A percentile compares a stretch with the other conserved stretches of the same genome.
These are phyloP conservation scores for Macrocystidia cucumis DNA, from an alignment of 1,284 basidiomycete species.

Conservation along the genomic window DNA sequence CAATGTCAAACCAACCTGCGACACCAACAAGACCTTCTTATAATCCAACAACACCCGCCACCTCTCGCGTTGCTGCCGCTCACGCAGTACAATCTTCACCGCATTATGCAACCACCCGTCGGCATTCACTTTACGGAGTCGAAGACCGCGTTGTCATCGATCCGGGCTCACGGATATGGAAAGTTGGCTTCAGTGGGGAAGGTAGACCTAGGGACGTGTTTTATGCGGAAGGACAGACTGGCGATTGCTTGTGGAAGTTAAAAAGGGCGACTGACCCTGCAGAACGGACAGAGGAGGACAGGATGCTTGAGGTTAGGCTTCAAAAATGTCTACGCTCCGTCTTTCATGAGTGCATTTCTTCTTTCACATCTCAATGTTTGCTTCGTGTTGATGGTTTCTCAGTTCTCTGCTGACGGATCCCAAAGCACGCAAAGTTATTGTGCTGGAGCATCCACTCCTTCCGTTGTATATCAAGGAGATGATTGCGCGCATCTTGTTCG, in stretches of 20 bases:
- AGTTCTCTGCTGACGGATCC: conserved; percentile 91
- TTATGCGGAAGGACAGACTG: conserved; percentile 36
- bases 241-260: conserved; percentile 51
- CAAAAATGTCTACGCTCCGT: conserved; percentile 67
- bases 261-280: conserved; percentile 41
- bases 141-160: conserved; percentile 84
- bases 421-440: conserved; percentile 87
- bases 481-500: conserved; percentile 82
- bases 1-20: conserved; percentile 30
- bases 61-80: conserved; percentile 37
- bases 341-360: conserved; percentile 74
- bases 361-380: conserved; percentile 7
- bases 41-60: conserved; percentile 42
- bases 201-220: conserved; percentile 76
- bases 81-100: conserved; percentile 58
- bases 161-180: conserved; percentile 80
- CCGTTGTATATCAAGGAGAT: conserved; percentile 84
- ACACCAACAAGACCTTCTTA: conserved; percentile 38
- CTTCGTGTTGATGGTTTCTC: conserved; percentile 10
- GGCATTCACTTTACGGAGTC: conserved; percentile 78
- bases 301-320: conserved; percentile 59
- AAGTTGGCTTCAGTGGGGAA: conserved; percentile 86
- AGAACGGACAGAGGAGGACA: conserved; percentile 67
- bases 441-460: conserved; percentile 86
- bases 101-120: conserved; percentile 68